Evolutionary conservation across 768 basidiomycete species (phyloP), one percentile per base, ranked within the genome.

Genomic region (Trametes cinnabarina): DNA sequence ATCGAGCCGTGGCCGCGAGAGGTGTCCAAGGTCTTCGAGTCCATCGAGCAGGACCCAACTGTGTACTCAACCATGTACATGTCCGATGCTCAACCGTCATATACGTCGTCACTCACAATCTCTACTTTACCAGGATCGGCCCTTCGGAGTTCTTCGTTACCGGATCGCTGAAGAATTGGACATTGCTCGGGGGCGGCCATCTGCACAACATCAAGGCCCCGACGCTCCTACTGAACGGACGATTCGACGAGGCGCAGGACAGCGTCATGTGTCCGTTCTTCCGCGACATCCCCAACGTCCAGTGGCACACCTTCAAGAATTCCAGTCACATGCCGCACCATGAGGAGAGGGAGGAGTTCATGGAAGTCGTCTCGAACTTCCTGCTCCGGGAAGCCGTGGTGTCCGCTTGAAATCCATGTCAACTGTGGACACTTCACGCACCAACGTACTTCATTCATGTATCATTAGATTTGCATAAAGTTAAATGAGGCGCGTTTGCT

Each of bases 131-230:
- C 20, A 66, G 69, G 53, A 50, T 65, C 34, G 66, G 72, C 11
- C 65, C 67, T 22, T 70, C 70, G 30, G 74, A 77, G 61, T 77
- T 77, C 62, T 65, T 68, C 22, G 71, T 74, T 25, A 69, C 73
- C 7, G 77, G 77, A 0, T 69, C 76, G 0, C 54, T 71, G 32
- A 68, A 66, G 28, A 60, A 55, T 20, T 73, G 70, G 71, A 26
- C 66, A 0, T 65, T 71, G 32, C 58, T 68, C 9, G 44, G 25
- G 1, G 25, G 23, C 25, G 65, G 68, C 41, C 63, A 61, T 11
- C 51, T 72, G 7, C 61, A 67, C 34, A 32, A 59, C n/a, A 66
- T 73, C 25, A 35, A 49, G 12, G 63, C 64, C 2, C 70, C 70
- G 8, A 69, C 69, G 6, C 57, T 72, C 14, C 51, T 73, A 1